phyloP scores from a whole-genome alignment of 768 basidiomycete species.

The Boletus subcaerulescens region DNA sequence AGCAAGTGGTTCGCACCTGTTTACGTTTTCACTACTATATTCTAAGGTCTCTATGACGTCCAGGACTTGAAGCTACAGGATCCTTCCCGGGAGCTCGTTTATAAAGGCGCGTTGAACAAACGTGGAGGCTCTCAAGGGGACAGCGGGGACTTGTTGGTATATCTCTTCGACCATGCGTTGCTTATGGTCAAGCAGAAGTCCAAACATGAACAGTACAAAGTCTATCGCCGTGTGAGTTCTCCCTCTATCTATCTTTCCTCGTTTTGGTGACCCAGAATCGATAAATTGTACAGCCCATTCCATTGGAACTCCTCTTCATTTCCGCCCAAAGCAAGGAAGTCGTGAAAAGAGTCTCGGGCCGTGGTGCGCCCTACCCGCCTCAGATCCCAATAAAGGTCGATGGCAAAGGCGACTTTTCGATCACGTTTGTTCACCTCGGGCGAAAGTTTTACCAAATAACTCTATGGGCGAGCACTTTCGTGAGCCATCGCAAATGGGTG shows the following conservation, averaged over 20 bases:
- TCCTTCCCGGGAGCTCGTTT: constrained; percentile 86
- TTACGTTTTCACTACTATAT: neutral
- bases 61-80: constrained; percentile 86
- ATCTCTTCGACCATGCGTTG: constrained; percentile 95
- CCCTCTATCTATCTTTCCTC: neutral
- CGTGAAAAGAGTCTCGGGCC: constrained; percentile 41
- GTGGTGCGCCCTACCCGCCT: constrained; percentile 40
- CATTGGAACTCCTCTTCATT: constrained; percentile 86
- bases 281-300: constrained; percentile 70
- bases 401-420: constrained; percentile 82
- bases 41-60: neutral
- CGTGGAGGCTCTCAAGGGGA: constrained; percentile 68
- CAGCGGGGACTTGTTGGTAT: constrained; percentile 88
- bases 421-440: constrained; percentile 93
- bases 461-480: constrained; percentile 84
- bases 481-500: constrained; percentile 90
- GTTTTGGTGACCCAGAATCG: constrained; percentile 4
- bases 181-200: constrained; percentile 94
- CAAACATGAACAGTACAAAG: constrained; percentile 89
- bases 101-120: constrained; percentile 87
- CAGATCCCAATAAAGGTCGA: constrained; percentile 51
- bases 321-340: constrained; percentile 55
- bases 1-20: constrained; percentile 69
- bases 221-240: constrained; percentile 81
- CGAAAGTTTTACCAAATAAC: constrained; percentile 89